Conservation (phyloP, 805 yeast genomes). For the Starmerella apicola region DNA sequence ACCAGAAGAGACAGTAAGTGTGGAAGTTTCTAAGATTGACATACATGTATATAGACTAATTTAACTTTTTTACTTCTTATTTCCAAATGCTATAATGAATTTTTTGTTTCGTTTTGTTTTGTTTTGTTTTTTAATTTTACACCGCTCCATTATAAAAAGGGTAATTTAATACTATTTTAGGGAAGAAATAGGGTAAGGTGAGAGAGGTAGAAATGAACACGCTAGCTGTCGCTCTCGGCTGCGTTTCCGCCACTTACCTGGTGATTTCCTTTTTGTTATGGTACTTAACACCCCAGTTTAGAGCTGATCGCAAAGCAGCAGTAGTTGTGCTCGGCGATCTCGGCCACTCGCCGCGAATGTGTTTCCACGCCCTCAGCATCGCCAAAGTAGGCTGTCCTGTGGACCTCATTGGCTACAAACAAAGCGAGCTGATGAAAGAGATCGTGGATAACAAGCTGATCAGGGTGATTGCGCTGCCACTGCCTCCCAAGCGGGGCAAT, state of each 20-base stretch:
- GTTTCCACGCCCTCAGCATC: conserved; percentile 75
- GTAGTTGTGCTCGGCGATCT: conserved; percentile 84
- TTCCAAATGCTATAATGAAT: too few relatives aligned
- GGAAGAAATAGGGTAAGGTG: too few relatives aligned
- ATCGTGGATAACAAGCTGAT: conserved; percentile 22
- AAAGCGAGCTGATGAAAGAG: conserved; percentile 22
- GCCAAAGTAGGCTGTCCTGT: conserved; percentile 59
- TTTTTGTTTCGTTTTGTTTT: too few relatives aligned
- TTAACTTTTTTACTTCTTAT: too few relatives aligned
- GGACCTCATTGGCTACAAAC: conserved; percentile 66
- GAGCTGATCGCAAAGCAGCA: conserved; percentile 40
- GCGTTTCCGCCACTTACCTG: conserved; percentile 12
- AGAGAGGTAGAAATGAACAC: conserved; percentile 8
- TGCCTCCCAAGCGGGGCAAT: conserved; percentile 18
- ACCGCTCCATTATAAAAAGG: too few relatives aligned
- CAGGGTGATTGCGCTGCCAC: conserved; percentile 24
- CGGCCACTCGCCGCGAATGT: conserved; percentile 92
- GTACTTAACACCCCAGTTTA: conserved; percentile 20
- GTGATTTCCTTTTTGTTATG: conserved; percentile 14
- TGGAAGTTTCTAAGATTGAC: too few relatives aligned
- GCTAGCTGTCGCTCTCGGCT: conserved; percentile 8
- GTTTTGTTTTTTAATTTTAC: too few relatives aligned
- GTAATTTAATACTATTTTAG: too few relatives aligned
- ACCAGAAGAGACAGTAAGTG: conserved; percentile 44
- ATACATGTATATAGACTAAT: too few relatives aligned